Base-by-base conservation (phyloP, 2,329 filamentous ascomycete genomes). In the Lachnellula hyalina region DNA sequence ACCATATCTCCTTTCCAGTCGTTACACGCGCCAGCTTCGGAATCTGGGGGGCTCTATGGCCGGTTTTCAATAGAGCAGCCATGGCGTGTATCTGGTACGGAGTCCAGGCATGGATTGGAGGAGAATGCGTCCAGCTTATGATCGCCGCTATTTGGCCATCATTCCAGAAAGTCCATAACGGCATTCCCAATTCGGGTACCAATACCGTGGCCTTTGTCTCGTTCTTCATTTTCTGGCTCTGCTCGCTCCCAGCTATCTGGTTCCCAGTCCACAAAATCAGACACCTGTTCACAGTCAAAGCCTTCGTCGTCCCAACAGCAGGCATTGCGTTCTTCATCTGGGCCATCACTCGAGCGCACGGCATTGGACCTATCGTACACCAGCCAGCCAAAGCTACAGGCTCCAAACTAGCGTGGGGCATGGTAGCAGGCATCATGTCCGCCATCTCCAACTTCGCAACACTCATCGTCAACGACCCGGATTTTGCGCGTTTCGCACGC, bases 391-490 rank as follows among this genome's bases (percentile, higher is more conserved):
- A 74, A 4, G 71, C 83, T 4, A 73, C 82, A 4, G 91, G 91
- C 28, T 86, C 81, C 57, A 78, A 78, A 0, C 77, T 96, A 3
- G 90, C 77, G 1, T 96, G 92, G 92, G 82, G 84, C 23, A 84
- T 96, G 55, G 81, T 96, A 56, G 86, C 85, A 58, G 90, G 90
- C 38, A 85, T 96, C 72, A 96, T 96, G 90, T 86, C 81, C 23
- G 86, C 89, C 4, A 91, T 96, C 61, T 88, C 89, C 64, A 96
- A 96, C 74, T 96, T 96, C 67, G 89, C 90, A 1, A 90, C 91
- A 0, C 78, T 96, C 35, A 94, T 96, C 62, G 80, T 87, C 57
- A 70, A 95, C 69, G 85, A 89, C 62, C 88, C 88, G 0, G 90
- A 96, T 67, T 96, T 96, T 70, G 78, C 89, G 19, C 86, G 92